phyloP scores from a whole-genome alignment of 495 filamentous ascomycete species.

The Wilcoxina mikolae region DNA sequence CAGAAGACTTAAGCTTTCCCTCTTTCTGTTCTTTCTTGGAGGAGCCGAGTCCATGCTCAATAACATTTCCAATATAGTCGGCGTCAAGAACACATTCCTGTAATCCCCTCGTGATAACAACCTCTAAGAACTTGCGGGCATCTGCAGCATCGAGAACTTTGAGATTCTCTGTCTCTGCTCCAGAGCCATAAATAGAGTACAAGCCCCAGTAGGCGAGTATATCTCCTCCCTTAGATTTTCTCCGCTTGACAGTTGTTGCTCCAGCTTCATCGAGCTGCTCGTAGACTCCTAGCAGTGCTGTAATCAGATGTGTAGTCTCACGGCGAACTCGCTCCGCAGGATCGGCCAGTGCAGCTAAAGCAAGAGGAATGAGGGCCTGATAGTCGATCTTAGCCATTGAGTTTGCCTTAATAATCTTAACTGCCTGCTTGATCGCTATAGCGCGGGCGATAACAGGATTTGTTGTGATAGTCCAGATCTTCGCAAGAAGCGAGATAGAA shows the following conservation, averaged over 20 bases:
- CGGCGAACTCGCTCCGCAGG: conserved; percentile 55
- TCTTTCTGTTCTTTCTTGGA: conserved; percentile 21
- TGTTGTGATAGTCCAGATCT: conserved; percentile 51
- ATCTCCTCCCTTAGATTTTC: conserved; percentile 20
- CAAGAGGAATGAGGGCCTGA: conserved; percentile 65
- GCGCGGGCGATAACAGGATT: conserved; percentile 51
- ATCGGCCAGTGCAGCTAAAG: conserved; percentile 58
- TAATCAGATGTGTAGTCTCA: conserved; percentile 51
- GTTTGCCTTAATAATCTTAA: conserved; percentile 37
- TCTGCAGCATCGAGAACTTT: conserved; percentile 46
- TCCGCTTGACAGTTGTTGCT: conserved; percentile 31
- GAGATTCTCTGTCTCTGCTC: conserved; percentile 36
- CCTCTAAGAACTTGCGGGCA: conserved; percentile 43
- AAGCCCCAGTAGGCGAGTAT: conserved; percentile 35
- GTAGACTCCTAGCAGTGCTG: conserved; percentile 32
- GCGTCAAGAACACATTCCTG: conserved; percentile 73
- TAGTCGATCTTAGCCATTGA: conserved; percentile 44
- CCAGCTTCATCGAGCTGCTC: conserved; percentile 19
- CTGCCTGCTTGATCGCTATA: conserved; percentile 49
- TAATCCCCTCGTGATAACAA: conserved; percentile 50
- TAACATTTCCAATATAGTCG: conserved; percentile 42
- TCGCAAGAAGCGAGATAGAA: conserved; percentile 60
- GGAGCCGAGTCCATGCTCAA: conserved; percentile 39
- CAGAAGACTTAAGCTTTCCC: conserved; percentile 44
- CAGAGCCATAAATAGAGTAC: conserved; percentile 44